Conservation (phyloP, 306 rosid genomes). For the Dryas drummondii region DNA sequence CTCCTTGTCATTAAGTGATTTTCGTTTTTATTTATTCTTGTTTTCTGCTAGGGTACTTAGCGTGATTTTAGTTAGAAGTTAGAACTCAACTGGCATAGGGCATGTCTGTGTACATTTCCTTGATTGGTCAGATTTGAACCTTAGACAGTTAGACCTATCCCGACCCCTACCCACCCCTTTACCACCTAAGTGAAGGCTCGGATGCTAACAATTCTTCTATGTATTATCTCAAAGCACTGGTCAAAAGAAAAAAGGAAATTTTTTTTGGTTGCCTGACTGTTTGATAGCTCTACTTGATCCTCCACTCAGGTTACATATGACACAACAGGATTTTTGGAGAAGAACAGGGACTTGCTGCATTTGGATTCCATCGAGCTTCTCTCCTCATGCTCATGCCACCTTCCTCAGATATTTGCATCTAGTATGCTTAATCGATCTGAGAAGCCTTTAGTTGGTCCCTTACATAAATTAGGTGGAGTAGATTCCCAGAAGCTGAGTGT, state of each 20-base stretch:
- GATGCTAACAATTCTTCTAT: neutral
- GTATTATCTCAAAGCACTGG: neutral
- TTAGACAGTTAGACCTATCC: neutral
- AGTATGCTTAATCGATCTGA: slow-evolving; percentile 79
- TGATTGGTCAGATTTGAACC: neutral
- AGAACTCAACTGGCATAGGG: neutral
- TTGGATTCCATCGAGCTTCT: slow-evolving; percentile 91
- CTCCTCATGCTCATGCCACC: slow-evolving; percentile 86
- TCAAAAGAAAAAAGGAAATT: neutral
- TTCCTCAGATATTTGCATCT: slow-evolving; percentile 88
- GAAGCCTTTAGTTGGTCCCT: slow-evolving; percentile 83
- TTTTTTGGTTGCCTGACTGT: slow-evolving; percentile 27
- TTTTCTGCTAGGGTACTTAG: neutral
- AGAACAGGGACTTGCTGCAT: slow-evolving; percentile 93
- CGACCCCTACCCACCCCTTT: neutral
- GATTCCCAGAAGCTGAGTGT: slow-evolving; percentile 98
- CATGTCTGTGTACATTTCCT: neutral
- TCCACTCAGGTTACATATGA: slow-evolving; percentile 83
- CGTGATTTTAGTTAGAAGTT: neutral
- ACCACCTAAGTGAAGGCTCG: neutral
- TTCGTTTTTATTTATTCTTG: slow-evolving; percentile 13
- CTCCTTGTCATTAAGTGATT: slow-evolving; percentile 24
- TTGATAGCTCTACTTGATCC: slow-evolving; percentile 39
- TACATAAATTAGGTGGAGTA: slow-evolving; percentile 85
- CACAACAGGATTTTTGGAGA: slow-evolving; percentile 93